Base-by-base conservation (phyloP, 495 filamentous ascomycete species). In the Collariella sp. region DNA sequence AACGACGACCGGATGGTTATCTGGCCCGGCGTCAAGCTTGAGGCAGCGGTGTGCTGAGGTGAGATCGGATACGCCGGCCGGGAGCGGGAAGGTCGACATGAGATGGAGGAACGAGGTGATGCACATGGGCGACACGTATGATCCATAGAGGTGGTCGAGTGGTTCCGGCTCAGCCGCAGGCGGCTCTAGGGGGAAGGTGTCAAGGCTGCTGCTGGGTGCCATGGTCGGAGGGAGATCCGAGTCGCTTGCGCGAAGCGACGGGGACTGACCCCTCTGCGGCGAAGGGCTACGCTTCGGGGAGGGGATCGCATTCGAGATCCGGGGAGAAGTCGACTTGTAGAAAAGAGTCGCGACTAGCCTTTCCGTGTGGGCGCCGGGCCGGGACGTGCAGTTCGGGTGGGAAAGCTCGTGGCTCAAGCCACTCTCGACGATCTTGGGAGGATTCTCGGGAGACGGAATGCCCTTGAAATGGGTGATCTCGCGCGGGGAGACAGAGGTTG, bases 61-160 rank as follows among this genome's bases (percentile, higher is more conserved):
- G 56, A 79, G 73, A 57, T 79, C 80, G 67, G 71, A 76, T 61
- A 72, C 80, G 71, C 70, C 74, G 15, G 63, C 70, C 0, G 68
- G 79, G 62, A 69, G 65, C 13, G 83, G 83, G 39, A 91, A 81
- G n/a, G 76, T 73, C 35, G 86, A 81, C 66, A 89, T 77, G 46
- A 83, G 82, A 57, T 86, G 81, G 36, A 89, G 81, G 71, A 91
- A 91, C 55, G 88, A 85, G 23, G 87, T 87, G 63, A 94, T 76
- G 70, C 86, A 89, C 61, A 88, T 72, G 60, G 87, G 86, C 29
- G 86, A 88, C 54, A 91, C 79, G 59, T 84, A 84, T 3, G 80
- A 80, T 10, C 86, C 87, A 65, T 89, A 90, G 39, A 89, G 75
- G 57, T 86, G 84, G 63, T 89, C 85, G 45, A 89, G 75, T 22